Evolutionary conservation across 2,329 filamentous ascomycete genomes (phyloP).

Genomic region (Apiospora phragmitis): DNA sequence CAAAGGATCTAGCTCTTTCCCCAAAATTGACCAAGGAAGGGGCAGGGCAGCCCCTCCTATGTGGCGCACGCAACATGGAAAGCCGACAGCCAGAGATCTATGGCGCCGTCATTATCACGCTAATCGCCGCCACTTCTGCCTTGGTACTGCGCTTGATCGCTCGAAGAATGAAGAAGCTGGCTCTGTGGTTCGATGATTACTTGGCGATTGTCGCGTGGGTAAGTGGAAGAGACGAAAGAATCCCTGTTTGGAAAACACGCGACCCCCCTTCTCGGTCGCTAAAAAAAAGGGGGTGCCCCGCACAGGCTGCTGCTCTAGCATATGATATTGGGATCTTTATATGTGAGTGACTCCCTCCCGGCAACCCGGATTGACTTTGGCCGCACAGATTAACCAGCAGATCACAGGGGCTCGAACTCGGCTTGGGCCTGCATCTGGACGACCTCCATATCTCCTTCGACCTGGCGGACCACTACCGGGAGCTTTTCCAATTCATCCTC

Average conservation of each 20-base stretch:
- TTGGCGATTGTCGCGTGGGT: neutral
- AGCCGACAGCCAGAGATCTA: neutral
- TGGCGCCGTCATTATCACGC: neutral
- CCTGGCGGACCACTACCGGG: neutral
- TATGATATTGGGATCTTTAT: neutral
- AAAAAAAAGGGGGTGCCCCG: neutral
- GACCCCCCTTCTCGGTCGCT: neutral
- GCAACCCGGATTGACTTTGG: neutral
- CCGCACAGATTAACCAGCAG: neutral
- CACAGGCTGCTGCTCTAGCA: neutral
- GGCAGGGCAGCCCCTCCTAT: neutral
- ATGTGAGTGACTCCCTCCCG: neutral
- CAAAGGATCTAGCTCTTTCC: neutral
- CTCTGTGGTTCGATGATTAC: slow-evolving; percentile 3
- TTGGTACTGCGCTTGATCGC: neutral
- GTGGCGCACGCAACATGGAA: neutral
- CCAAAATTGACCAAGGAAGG: neutral
- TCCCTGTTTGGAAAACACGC: neutral
- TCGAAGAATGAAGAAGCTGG: neutral
- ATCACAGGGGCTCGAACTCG: slow-evolving; percentile 3
- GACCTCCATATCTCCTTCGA: neutral
- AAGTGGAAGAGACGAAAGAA: neutral
- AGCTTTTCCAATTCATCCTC: slow-evolving; percentile 10
- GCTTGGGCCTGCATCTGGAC: neutral
- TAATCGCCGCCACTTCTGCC: neutral